Percentiles rank a stretch among this genome's conserved stretches.
phyloP scores from a whole-genome alignment of 2,329 filamentous ascomycete species.

The Trichothecium roseum region DNA sequence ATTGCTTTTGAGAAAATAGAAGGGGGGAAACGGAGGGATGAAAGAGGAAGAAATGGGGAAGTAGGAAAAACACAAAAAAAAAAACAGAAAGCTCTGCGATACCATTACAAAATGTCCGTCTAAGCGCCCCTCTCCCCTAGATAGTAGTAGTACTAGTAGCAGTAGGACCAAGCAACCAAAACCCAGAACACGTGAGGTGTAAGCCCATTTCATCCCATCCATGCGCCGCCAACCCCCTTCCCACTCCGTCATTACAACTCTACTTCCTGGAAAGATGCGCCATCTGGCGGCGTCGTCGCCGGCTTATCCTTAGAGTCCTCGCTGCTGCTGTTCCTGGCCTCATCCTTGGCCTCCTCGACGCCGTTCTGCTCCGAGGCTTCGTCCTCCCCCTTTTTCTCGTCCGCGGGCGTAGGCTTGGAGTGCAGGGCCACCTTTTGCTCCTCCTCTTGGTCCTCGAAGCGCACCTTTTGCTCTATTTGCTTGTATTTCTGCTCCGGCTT shows the following conservation, averaged over 20 bases:
- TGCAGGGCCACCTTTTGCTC: conserved; percentile 42
- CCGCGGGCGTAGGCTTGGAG: conserved; percentile 23
- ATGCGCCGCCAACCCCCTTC: no score
- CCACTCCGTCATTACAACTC: conserved; percentile 33
- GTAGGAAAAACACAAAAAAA: no score
- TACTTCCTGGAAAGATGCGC: conserved; percentile 54
- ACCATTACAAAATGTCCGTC: no score
- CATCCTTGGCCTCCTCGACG: conserved; percentile 19
- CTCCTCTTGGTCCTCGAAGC: conserved; percentile 44
- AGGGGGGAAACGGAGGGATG: no score
- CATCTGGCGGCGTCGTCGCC: conserved; percentile 40
- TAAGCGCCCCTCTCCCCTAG: no score
- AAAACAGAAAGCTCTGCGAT: no score
- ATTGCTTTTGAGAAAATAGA: no score
- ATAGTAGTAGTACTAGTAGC: neutral
- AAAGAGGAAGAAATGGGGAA: no score
- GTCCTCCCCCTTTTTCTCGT: conserved; percentile 18
- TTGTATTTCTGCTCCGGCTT: conserved; percentile 17
- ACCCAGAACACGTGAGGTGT: neutral
- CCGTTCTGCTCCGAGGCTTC: conserved; percentile 19
- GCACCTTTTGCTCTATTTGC: conserved; percentile 44
- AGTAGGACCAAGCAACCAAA: neutral
- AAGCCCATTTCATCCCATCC: neutral
- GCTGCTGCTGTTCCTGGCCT: conserved; percentile 18
- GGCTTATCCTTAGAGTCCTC: conserved; percentile 27